A percentile compares a stretch with the other conserved stretches of the same genome.
Evolutionary conservation across 2,329 filamentous ascomycete species (phyloP).

Genomic region (Periconia digitata): DNA sequence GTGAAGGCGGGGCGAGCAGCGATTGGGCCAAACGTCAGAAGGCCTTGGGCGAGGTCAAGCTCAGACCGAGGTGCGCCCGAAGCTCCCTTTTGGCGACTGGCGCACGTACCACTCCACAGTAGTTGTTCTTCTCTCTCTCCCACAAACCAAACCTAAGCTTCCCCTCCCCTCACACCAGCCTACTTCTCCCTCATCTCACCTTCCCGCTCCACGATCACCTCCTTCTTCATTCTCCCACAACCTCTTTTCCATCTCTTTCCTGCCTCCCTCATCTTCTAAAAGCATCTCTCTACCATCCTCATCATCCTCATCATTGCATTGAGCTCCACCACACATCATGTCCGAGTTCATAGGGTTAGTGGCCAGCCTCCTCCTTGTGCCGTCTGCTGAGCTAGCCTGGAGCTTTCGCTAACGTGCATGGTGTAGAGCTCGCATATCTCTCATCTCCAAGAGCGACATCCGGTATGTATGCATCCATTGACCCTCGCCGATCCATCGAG

Average conservation of each 20-base stretch:
- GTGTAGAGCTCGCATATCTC: constrained; percentile 82
- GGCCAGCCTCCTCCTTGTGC: constrained; percentile 11
- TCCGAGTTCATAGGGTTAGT: constrained; percentile 64
- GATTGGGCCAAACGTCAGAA: neutral
- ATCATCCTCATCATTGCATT: constrained; percentile 19
- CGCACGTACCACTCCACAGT: constrained; percentile 11
- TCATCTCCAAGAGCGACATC: constrained; percentile 97
- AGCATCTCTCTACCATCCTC: constrained; percentile 18
- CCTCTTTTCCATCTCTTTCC: neutral
- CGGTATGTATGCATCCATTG: constrained; percentile 67
- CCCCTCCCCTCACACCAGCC: constrained; percentile 11
- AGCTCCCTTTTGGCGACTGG: constrained; percentile 11
- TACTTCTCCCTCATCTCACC: constrained; percentile 13
- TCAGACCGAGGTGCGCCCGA: constrained; percentile 11
- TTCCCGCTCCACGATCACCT: constrained; percentile 14
- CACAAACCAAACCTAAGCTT: neutral
- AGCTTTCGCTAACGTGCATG: constrained; percentile 39
- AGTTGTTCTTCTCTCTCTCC: constrained; percentile 2
- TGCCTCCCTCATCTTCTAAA: constrained; percentile 13
- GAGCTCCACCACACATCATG: constrained; percentile 47
- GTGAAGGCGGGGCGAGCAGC: neutral
- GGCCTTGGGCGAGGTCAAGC: neutral
- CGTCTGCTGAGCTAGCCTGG: constrained; percentile 21
- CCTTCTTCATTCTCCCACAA: constrained; percentile 6
- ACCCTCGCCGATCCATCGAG: constrained; percentile 3